These are phyloP conservation scores for Podospora pseudoanserina DNA, from an alignment of 495 filamentous ascomycete species.

Conservation along the genomic window DNA sequence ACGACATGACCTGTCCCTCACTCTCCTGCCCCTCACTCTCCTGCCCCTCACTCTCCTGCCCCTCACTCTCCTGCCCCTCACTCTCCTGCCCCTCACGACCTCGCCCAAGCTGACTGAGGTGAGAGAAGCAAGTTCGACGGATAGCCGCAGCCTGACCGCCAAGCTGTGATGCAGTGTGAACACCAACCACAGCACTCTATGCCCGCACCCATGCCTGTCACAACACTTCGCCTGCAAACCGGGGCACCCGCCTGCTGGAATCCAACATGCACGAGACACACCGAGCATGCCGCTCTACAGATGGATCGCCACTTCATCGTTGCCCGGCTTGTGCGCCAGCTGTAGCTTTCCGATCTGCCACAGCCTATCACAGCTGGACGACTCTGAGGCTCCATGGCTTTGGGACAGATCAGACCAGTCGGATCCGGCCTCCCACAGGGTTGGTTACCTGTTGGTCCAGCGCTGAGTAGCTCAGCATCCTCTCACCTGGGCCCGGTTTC, in stretches of 20 bases:
- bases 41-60: no score
- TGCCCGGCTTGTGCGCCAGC: conserved; percentile 26
- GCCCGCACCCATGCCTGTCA: conserved; percentile 14
- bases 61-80: neutral
- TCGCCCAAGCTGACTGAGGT: neutral
- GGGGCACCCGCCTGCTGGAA: conserved; percentile 16
- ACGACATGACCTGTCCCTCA: neutral
- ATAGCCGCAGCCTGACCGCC: conserved; percentile 20
- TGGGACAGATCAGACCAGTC: conserved; percentile 15
- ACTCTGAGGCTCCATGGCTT: conserved; percentile 22
- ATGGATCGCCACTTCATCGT: conserved; percentile 22
- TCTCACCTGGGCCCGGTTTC: neutral
- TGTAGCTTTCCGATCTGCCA: conserved; percentile 16
- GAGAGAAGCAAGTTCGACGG: conserved; percentile 5
- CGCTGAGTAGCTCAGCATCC: neutral
- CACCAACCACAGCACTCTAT: conserved; percentile 6
- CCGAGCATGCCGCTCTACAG: conserved; percentile 8
- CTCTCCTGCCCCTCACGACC: neutral
- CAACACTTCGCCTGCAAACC: conserved; percentile 16
- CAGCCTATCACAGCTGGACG: conserved; percentile 15
- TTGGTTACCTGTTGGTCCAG: neutral
- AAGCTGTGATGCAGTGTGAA: conserved; percentile 12
- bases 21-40: no score
- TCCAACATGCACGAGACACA: conserved; percentile 11
- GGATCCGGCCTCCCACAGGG: neutral